Evolutionary conservation across 352 stramenopile species (phyloP), one percentile per base, ranked within the genome.

Genomic region (Globisporangium lucens): DNA sequence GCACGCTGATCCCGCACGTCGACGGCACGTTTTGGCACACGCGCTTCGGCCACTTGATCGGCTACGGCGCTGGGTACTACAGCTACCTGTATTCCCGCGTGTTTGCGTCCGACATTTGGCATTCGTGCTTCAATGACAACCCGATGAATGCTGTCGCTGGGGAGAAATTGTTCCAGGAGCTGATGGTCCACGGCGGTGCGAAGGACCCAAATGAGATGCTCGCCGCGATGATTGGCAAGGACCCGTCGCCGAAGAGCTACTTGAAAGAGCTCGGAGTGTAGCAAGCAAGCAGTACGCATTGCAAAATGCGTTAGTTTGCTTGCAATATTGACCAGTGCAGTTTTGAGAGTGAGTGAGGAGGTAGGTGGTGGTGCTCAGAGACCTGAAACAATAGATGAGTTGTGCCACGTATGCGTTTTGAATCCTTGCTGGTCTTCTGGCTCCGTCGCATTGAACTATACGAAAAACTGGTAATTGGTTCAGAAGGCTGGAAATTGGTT

Each of bases 21-120:
- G 73, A 93, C 20, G 83, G 81, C 52, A 94, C 84, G 20, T 91
- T 74, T 59, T 96, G 87, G 87, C 86, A 97, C 72, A 89, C 83
- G 33, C 87, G 89, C 22, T 97, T 97, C 65, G 88, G 87, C 13
- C 91, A 97, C 65, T 85, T 97, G 64, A 82, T 95, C 38, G 84
- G 86, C n/a, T 97, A 97, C 35, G 91, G 90, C 9, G 89, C 90
- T 9, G 89, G 90, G 13, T 98, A 98, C 69, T 98, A 98, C 75
- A 93, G 88, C 67, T 98, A 98, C 61, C 65, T 98, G 57, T 97
- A 97, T 65, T 88, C 90, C 12, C 89, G 89, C 27, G 89, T 97
- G 62, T 97, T 97, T 68, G 90, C 90, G 13, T 89, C 90, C 27
- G 83, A 91, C 68, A 94, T 98, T 51, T 98, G 91, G 91, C 75